phyloP scores from a whole-genome alignment of 352 stramenopile species.

The Pythium periplocum region DNA sequence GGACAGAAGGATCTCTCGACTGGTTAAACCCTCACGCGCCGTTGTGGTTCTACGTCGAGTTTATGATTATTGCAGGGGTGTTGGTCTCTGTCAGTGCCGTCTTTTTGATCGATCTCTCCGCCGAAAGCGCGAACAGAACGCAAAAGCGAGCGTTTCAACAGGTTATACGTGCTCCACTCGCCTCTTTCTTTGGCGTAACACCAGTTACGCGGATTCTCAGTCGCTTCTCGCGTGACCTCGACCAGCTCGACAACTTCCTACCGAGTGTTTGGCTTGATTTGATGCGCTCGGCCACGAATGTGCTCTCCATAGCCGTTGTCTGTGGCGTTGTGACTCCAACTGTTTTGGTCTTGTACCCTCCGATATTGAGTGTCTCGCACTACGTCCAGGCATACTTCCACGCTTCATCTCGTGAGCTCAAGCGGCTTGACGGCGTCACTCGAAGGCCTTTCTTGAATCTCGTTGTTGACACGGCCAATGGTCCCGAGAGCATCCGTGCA shows the following conservation, averaged over 20 bases:
- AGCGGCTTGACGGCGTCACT: conserved; percentile 85
- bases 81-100: background rate
- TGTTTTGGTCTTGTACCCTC: conserved; percentile 27
- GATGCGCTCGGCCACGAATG: background rate
- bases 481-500: conserved; percentile 85
- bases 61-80: background rate
- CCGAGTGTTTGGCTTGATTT: conserved; percentile 8
- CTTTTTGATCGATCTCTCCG: conserved; percentile 3
- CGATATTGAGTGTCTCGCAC: conserved; percentile 14
- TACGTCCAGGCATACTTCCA: conserved; percentile 65
- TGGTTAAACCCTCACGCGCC: background rate
- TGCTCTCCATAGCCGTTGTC: conserved; percentile 16
- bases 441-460: conserved; percentile 83
- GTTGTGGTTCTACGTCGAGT: background rate
- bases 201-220: too few relatives aligned
- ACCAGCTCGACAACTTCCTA: conserved; percentile 15
- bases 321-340: conserved; percentile 27
- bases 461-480: conserved; percentile 84
- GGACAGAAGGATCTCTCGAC: too few relatives aligned
- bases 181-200: background rate
- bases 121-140: conserved; percentile 1
- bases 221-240: conserved; percentile 5
- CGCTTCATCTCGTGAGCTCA: conserved; percentile 59
- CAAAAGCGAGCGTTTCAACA: conserved; percentile 4
- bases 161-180: conserved; percentile 13